These are phyloP conservation scores for Apiospora sp. DNA, from an alignment of 2,329 filamentous ascomycete species.

Conservation along the genomic window DNA sequence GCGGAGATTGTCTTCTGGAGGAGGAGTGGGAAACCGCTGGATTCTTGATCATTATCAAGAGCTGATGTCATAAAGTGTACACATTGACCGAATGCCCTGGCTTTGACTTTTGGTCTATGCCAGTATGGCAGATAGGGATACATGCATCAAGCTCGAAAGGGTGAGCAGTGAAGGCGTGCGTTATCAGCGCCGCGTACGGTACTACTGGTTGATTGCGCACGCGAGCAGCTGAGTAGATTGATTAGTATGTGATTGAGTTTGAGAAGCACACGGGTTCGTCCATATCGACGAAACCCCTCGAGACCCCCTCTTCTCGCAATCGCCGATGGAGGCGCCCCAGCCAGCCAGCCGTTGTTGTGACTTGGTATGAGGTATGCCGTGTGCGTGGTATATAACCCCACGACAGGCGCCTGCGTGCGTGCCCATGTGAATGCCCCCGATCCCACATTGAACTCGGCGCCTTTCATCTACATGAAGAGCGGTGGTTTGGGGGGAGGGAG, in stretches of 20 bases:
- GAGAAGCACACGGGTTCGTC: neutral
- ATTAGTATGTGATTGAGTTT: neutral
- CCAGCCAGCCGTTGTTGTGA: neutral
- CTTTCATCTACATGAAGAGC: neutral
- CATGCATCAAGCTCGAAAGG: neutral
- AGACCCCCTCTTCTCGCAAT: neutral
- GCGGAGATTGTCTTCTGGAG: slow-evolving; percentile 14
- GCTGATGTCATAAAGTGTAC: slow-evolving; percentile 7
- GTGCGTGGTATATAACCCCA: neutral
- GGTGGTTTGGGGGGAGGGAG: neutral
- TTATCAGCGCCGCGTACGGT: neutral
- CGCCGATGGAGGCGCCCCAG: neutral
- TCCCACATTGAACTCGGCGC: neutral
- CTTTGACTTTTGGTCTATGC: neutral
- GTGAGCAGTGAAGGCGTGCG: neutral
- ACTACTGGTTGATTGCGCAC: neutral
- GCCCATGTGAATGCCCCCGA: neutral
- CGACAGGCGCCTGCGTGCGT: neutral
- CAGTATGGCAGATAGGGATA: neutral
- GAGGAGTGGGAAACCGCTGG: neutral
- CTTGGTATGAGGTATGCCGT: neutral
- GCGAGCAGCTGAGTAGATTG: neutral
- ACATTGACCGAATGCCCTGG: neutral
- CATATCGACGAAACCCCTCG: neutral
- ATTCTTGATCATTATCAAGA: neutral